These are phyloP conservation scores for Boletus vermiculosoides DNA, from an alignment of 768 basidiomycete genomes.

Conservation along the genomic window DNA sequence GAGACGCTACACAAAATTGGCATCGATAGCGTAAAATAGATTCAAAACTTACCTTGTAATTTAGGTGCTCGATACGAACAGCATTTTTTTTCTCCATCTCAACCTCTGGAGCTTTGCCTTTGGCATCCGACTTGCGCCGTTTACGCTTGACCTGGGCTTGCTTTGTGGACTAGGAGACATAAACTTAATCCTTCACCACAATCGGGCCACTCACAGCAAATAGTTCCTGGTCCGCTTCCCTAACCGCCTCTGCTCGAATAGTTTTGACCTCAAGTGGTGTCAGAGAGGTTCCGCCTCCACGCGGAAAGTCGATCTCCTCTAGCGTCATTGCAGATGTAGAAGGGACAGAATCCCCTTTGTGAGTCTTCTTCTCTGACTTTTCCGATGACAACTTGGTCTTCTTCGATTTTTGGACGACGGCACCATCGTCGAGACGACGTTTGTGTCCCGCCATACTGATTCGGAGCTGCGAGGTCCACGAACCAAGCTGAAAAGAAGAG, in stretches of 20 bases:
- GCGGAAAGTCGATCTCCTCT: slow-evolving; percentile 90
- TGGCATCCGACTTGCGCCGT: slow-evolving; percentile 48
- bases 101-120: slow-evolving; percentile 29
- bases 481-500: not conserved
- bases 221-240: slow-evolving; percentile 81
- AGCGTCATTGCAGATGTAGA: slow-evolving; percentile 40
- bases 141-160: slow-evolving; percentile 40
- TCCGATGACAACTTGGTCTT: slow-evolving; percentile 50
- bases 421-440: slow-evolving; percentile 56
- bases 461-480: not conserved
- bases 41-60: slow-evolving; percentile 70
- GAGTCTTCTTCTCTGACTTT: slow-evolving; percentile 24
- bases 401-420: slow-evolving; percentile 52
- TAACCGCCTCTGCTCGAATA: slow-evolving; percentile 77
- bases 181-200: not conserved
- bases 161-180: slow-evolving; percentile 40
- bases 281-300: slow-evolving; percentile 87
- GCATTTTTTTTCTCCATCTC: slow-evolving; percentile 40
- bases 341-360: slow-evolving; percentile 29
- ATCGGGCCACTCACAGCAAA: slow-evolving; percentile 51
- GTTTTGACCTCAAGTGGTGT: slow-evolving; percentile 89
- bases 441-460: slow-evolving; percentile 51
- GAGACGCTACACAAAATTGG: slow-evolving; percentile 55
- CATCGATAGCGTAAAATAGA: not conserved
- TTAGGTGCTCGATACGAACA: slow-evolving; percentile 85